Evolutionary conservation across 805 yeast genomes (phyloP).

Genomic region (Lachancea nothofagi): DNA sequence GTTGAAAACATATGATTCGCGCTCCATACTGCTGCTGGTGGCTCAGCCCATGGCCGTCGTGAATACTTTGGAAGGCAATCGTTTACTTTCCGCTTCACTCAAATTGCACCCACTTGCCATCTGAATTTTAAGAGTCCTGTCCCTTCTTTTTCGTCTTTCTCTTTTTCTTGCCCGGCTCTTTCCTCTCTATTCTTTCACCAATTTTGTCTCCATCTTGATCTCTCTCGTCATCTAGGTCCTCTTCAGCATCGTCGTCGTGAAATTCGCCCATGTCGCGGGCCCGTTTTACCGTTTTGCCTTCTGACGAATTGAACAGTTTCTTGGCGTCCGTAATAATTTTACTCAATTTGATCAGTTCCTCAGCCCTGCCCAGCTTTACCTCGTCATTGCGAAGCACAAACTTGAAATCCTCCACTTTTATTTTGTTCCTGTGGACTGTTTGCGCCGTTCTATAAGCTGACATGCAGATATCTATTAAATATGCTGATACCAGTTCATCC

Average conservation of each 20-base stretch:
- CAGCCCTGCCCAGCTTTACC: constrained; percentile 61
- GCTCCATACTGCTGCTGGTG: too few species aligned
- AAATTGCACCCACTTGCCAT: neutral
- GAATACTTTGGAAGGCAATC: too few species aligned
- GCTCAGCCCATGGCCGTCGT: too few species aligned
- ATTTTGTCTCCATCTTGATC: constrained; percentile 12
- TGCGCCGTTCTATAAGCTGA: constrained; percentile 47
- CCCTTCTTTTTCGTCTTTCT: constrained; percentile 26
- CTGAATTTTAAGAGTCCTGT: constrained; percentile 15
- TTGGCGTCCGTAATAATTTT: constrained; percentile 61
- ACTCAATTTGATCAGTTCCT: constrained; percentile 55
- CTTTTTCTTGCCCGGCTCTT: constrained; percentile 7
- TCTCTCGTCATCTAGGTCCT: constrained; percentile 13
- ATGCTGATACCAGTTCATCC: constrained; percentile 63
- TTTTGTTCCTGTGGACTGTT: constrained; percentile 50
- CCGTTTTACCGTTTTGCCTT: constrained; percentile 38
- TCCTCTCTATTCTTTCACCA: constrained; percentile 9
- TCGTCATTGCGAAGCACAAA: constrained; percentile 65
- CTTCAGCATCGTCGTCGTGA: constrained; percentile 24
- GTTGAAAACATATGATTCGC: too few species aligned
- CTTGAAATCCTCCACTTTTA: constrained; percentile 67
- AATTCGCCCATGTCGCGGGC: constrained; percentile 27
- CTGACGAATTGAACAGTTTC: constrained; percentile 60
- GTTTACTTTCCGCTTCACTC: too few species aligned
- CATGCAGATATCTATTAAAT: constrained; percentile 55